Base-by-base conservation (phyloP, 176 grass and related monocot species). In the Raddia guianensis region DNA sequence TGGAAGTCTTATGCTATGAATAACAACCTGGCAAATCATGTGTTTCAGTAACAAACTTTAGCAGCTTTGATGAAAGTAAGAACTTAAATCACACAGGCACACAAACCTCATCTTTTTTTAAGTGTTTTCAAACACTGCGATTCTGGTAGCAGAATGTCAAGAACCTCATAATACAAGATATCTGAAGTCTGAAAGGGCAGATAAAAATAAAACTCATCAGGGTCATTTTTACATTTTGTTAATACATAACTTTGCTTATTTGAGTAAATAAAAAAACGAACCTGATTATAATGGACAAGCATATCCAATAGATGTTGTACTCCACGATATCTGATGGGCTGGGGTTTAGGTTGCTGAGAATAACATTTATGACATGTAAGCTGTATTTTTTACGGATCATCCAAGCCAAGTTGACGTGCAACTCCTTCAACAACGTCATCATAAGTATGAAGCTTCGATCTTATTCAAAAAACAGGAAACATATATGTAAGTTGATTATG, bases 301-400 rank as follows among this genome's bases (percentile, higher is more conserved):
- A 98, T 98, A 83, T 98, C 95, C 56, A 90, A 76, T 15, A 98
- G 84, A 87, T 95, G 90, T 50, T 93, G 92, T 73, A 93, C 92
- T 48, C 92, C 95, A 61, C 92, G 85, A 66, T 91, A 98, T 80
- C 91, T 90, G 78, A 98, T 95, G 15, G 95, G 92, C 34, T 95
- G 95, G 18, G 95, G 95, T 89, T 98, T 98, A 68, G 95, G 92
- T 86, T 98, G 95, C 66, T 98, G 95, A 84, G 95, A 98, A 79
- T 98, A 98, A 80, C 90, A 98, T 52, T 98, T 98, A 83, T 98
- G 92, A 81, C 90, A 93, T 82, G 95, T 98, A 87, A 98, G 95
- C 48, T 92, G 90, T 47, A 98, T 91, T 87, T 98, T 98, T 66
- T 90, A 93, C 64, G 95, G 86, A 93, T 98, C 95, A 65, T 91